Evolutionary conservation across 2,329 filamentous ascomycete genomes (phyloP), one percentile per base, ranked within the genome.

Genomic region (Leptosphaerulina australis): DNA sequence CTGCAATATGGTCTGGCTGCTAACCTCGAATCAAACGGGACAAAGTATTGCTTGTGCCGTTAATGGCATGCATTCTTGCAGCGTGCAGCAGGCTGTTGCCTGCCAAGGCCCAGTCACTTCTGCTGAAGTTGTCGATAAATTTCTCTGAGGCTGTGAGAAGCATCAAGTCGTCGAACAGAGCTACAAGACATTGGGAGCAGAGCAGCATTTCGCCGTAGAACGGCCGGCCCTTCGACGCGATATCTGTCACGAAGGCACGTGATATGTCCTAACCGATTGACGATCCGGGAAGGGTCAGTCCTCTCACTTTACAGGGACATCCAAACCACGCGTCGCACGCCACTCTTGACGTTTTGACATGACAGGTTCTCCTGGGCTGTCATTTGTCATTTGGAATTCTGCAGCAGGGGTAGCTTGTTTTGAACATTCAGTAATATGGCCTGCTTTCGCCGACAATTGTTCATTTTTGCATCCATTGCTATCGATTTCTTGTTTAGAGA

Each of bases 251-350:
- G 48, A 25, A 11, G 17, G 22, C 48, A 51, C 48, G 48, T 46
- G 48, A 51, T 34, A 45, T 36, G 40, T 35, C 47, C 39, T 44
- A 11, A 11, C 29, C 28, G 47, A 44, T n/a, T n/a, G n/a, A n/a
- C n/a, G n/a, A n/a, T n/a, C n/a, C n/a, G n/a, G n/a, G n/a, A n/a
- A n/a, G n/a, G 12, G 14, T 28, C n/a, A 4, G 24, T 29, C 31
- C 25, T 40, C 35, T 20, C 15, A 18, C 14, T 20, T 25, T 3
- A 22, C 18, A 25, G 21, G 22, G 15, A n/a, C 39, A n/a, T 18
- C 10, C 15, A 3, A 26, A 31, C 14, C 35, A 33, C 21, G 15
- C 25, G 25, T 21, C 12, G 17, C 14, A 31, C 12, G 25, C 29
- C 34, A 29, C 9, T 30, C 17, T 12, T 40, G 15, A 8, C 14